Base-by-base conservation (phyloP, 1,139 yeast species). In the Kodamaea plutei region DNA sequence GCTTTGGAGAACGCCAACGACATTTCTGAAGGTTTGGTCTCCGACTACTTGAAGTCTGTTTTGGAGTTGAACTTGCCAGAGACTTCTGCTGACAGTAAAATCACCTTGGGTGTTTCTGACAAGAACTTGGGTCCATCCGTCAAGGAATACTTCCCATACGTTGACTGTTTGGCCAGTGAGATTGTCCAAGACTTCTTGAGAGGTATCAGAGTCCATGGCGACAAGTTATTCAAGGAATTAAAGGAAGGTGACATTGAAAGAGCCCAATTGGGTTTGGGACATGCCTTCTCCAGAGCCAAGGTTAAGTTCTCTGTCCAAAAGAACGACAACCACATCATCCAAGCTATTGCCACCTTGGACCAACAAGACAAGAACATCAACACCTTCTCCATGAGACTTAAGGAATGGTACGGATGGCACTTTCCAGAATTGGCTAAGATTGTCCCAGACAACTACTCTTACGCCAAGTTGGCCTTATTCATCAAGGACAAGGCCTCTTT, bases 381-480 rank as follows among this genome's bases (percentile, higher is more conserved):
- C 69, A 91, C 97, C 37, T 91, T 84, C 63, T 91, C 97, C 42
- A 91, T 91, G 98, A 82, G 98, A 72, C 89, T 85, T 56, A 91
- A 91, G 74, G 98, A 91, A 69, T 91, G 98, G 98, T 91, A 91
- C 66, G 97, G 97, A 47, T 91, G 98, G 98, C 98, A 91, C 64
- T 91, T 91, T 79, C 98, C 98, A 37, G 98, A 91, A 69, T 79
- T 91, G 71, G 95, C 96, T 50, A 88, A 87, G 69, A 76, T 91
- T 60, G 91, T 88, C 42, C 81, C 87, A 48, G 98, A 91, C 69
- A 89, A 89, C 71, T 84, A 84, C 64, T 71, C 76, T 45, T 91
- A 77, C 62, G 96, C 96, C 50, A 80, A 75, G 61, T 74, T 89
- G 45, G 87, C 88, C 41, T 69, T 88, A 44, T 73, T 73, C 64